Conservation (phyloP, 1,139 yeast genomes). For the Lodderomyces theae region DNA sequence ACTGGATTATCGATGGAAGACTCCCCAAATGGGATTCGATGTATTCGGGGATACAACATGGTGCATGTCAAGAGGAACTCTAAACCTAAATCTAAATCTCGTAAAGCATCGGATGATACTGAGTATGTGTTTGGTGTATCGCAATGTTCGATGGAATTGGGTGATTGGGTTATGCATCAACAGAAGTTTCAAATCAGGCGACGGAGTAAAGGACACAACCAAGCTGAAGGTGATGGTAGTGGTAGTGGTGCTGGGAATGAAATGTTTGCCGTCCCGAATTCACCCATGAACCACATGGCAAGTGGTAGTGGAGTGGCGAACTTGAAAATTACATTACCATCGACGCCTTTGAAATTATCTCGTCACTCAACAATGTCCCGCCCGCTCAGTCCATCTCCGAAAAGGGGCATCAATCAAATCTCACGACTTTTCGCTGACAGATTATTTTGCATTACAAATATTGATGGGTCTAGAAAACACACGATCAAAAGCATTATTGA, state of each 20-base stretch:
- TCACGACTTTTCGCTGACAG: conserved; percentile 20
- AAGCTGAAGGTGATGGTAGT: too few relatives aligned
- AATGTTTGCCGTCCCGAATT: background rate
- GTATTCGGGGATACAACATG: conserved; percentile 59
- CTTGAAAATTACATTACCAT: background rate
- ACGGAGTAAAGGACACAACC: background rate
- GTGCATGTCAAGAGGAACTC: conserved; percentile 24
- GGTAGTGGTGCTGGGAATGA: background rate
- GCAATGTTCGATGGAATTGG: conserved; percentile 33
- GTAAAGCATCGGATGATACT: conserved; percentile 5
- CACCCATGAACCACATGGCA: background rate
- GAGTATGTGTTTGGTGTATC: conserved; percentile 16
- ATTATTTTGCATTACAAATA: conserved; percentile 39
- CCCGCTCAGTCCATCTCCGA: conserved; percentile 5
- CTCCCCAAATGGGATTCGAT: conserved; percentile 29
- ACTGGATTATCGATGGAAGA: conserved; percentile 37
- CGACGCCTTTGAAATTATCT: conserved; percentile 2
- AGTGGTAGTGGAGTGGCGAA: background rate
- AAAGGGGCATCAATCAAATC: conserved; percentile 1
- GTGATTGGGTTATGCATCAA: conserved; percentile 44
- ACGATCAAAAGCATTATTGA: conserved; percentile 35
- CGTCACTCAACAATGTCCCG: conserved; percentile 2
- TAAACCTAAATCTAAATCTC: conserved; percentile 12
- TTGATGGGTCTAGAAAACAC: conserved; percentile 37
- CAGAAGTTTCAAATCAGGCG: conserved; percentile 18